phyloP scores from a whole-genome alignment of 179 eudicot genomes.

The Vitellaria paradoxa region DNA sequence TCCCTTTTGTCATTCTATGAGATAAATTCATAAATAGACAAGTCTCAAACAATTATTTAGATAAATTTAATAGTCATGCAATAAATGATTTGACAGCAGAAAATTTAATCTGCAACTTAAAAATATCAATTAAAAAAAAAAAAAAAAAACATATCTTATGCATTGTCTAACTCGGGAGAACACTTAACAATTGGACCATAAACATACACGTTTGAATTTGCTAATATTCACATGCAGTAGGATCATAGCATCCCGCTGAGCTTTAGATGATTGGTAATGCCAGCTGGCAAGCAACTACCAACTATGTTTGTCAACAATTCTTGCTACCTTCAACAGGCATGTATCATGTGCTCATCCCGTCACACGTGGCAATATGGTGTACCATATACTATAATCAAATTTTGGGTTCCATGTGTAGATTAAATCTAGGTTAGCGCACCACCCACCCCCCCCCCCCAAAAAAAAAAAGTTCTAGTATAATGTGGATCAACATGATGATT shows the following conservation, averaged over 20 bases:
- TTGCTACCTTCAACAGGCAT: not conserved
- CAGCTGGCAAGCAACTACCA: not conserved
- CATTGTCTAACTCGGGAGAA: not conserved
- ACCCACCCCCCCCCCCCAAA: too few relatives aligned
- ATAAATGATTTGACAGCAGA: not conserved
- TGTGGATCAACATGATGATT: not conserved
- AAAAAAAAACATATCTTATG: too few relatives aligned
- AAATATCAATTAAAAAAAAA: not conserved
- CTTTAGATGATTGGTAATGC: not conserved
- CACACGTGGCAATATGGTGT: not conserved
- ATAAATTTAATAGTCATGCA: not conserved
- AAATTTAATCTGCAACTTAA: not conserved
- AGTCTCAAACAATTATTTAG: not conserved
- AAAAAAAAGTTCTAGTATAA: not conserved
- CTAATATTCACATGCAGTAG: not conserved
- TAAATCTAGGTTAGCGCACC: too few relatives aligned
- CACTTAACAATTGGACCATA: not conserved
- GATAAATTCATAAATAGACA: slow-evolving; percentile 1
- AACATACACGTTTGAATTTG: not conserved
- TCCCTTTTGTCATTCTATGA: slow-evolving; percentile 92
- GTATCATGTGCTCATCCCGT: not conserved
- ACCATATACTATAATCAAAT: not conserved
- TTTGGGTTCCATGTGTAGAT: too few relatives aligned
- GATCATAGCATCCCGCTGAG: not conserved
- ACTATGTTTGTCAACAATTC: not conserved